These are phyloP conservation scores for Antitrichia curtipendula DNA, from an alignment of 225 moss, liverwort and hornwort species.

Conservation along the genomic window DNA sequence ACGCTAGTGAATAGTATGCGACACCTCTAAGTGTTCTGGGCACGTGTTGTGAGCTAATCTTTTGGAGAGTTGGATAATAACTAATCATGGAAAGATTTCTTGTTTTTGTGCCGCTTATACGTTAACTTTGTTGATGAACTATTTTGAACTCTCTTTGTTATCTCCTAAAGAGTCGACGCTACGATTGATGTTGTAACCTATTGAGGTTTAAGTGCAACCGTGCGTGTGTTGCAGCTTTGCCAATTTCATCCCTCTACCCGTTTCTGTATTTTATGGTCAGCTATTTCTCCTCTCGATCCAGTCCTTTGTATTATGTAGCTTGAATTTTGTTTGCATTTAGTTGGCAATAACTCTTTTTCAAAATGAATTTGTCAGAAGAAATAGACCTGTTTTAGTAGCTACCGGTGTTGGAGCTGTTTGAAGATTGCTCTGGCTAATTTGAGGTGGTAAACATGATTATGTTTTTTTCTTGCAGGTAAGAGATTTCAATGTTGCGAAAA, in stretches of 20 bases:
- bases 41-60: not conserved
- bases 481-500: constrained; percentile 59
- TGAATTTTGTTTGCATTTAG: not conserved
- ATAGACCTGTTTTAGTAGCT: not conserved
- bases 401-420: not conserved
- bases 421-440: not conserved
- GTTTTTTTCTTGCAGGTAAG: constrained; percentile 32
- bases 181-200: not conserved
- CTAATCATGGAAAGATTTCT: too few relatives aligned
- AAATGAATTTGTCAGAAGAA: not conserved
- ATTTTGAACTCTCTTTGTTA: not conserved
- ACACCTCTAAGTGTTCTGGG: not conserved
- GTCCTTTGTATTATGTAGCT: not conserved
- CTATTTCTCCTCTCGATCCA: not conserved
- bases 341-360: not conserved
- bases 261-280: constrained; percentile 94
- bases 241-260: constrained; percentile 73
- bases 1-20: constrained; percentile 44
- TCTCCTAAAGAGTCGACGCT: not conserved
- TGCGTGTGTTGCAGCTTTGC: constrained; percentile 50
- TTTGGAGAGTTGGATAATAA: not conserved
- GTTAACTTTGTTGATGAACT: not conserved
- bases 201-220: not conserved
- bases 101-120: not conserved
- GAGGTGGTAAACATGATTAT: not conserved